These are phyloP conservation scores for Saussurea involucrata DNA, from an alignment of 129 eudicot genomes.

Conservation along the genomic window DNA sequence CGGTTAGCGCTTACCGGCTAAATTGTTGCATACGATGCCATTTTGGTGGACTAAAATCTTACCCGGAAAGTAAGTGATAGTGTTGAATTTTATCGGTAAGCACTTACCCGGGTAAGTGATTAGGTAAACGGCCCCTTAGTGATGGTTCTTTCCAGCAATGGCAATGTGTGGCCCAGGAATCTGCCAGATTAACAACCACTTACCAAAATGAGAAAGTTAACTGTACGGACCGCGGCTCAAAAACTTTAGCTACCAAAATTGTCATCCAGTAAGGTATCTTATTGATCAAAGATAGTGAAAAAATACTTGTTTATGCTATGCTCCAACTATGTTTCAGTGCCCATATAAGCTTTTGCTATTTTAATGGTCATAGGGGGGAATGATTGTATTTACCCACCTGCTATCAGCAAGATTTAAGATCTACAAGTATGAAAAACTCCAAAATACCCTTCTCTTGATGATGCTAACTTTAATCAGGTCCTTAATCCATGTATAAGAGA, in stretches of 20 bases:
- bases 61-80: too few relatives aligned
- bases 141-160: conserved; percentile 54
- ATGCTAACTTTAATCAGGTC: neutral
- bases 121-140: too few relatives aligned
- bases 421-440: neutral
- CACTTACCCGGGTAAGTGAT: too few relatives aligned
- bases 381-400: neutral
- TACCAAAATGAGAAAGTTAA: conserved; percentile 22
- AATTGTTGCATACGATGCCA: too few relatives aligned
- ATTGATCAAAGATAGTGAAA: neutral
- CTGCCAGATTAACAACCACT: conserved; percentile 28
- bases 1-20: too few relatives aligned
- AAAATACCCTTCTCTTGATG: neutral
- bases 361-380: neutral
- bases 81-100: too few relatives aligned
- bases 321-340: neutral
- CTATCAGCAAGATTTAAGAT: neutral
- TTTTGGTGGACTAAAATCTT: too few relatives aligned
- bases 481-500: too few relatives aligned
- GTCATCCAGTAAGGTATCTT: conserved; percentile 1
- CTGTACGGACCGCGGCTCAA: conserved; percentile 21
- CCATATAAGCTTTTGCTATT: neutral
- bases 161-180: conserved; percentile 32
- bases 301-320: neutral
- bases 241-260: conserved; percentile 9